These are phyloP conservation scores for Hemileccinum impolitum DNA, from an alignment of 768 basidiomycete genomes.

Conservation along the genomic window DNA sequence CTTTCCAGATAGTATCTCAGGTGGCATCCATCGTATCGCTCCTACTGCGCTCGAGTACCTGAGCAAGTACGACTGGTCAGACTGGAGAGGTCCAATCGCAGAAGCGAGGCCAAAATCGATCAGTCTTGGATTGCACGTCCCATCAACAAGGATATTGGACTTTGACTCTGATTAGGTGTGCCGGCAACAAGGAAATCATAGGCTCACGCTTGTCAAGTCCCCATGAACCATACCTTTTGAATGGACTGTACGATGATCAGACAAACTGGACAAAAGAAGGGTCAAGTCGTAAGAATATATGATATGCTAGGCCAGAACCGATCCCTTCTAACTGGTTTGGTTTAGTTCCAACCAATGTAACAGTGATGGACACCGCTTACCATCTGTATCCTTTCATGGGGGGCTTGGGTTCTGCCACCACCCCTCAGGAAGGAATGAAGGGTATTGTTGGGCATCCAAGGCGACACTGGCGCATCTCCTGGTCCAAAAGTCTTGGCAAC, in stretches of 20 bases:
- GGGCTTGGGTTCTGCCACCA: background rate
- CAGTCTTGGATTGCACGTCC: background rate
- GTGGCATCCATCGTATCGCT: background rate
- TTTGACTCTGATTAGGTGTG: background rate
- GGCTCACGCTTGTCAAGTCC: constrained; percentile 1
- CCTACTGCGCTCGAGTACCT: background rate
- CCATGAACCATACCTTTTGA: background rate
- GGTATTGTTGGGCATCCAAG: background rate
- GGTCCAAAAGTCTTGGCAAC: background rate
- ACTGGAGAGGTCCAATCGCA: background rate
- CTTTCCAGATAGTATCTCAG: background rate
- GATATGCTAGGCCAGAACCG: background rate
- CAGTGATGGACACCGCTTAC: background rate
- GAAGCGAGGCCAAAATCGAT: constrained; percentile 2
- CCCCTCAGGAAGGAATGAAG: background rate
- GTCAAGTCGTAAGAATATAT: background rate
- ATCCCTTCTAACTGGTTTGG: background rate
- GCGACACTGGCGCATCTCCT: background rate
- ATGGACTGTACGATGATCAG: background rate
- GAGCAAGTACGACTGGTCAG: background rate
- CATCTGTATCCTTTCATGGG: background rate
- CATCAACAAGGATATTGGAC: background rate
- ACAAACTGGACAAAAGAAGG: background rate
- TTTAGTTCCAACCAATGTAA: background rate
- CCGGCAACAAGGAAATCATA: background rate